These are phyloP conservation scores for Diaporthe vexans DNA, from an alignment of 2,329 filamentous ascomycete genomes.

Conservation along the genomic window DNA sequence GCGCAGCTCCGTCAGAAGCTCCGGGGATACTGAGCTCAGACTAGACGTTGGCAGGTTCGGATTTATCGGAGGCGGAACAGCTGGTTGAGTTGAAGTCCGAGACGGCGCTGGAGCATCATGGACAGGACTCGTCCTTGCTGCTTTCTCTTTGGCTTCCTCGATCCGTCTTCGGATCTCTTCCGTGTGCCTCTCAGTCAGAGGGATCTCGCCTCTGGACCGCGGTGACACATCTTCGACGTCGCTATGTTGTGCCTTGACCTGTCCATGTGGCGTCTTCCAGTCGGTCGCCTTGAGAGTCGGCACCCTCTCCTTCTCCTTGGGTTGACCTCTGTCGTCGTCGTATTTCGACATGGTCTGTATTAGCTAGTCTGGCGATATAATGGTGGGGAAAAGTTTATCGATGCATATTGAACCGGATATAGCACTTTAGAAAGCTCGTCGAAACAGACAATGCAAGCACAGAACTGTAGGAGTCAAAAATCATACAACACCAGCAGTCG, in stretches of 20 bases:
- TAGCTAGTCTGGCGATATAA: background rate
- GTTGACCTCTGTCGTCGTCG: slow-evolving; percentile 27
- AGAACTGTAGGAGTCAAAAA: background rate
- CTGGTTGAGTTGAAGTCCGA: slow-evolving; percentile 1
- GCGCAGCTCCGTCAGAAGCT: slow-evolving; percentile 44
- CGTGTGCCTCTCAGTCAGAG: slow-evolving; percentile 29
- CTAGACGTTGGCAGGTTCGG: slow-evolving; percentile 13
- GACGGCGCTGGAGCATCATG: slow-evolving; percentile 14
- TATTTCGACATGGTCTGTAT: slow-evolving; percentile 38
- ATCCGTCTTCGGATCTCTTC: slow-evolving; percentile 36
- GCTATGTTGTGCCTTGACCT: background rate
- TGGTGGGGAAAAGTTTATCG: slow-evolving; percentile 7
- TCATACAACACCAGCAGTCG: background rate
- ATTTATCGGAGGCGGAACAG: slow-evolving; percentile 6
- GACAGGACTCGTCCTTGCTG: slow-evolving; percentile 16
- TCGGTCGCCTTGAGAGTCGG: slow-evolving; percentile 27
- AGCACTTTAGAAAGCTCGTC: background rate
- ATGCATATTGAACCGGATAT: slow-evolving; percentile 28
- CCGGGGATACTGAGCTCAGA: slow-evolving; percentile 38
- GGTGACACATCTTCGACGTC: slow-evolving; percentile 37
- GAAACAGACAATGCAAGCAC: background rate
- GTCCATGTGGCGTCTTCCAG: slow-evolving; percentile 34
- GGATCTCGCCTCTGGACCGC: slow-evolving; percentile 37
- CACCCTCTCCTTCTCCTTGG: slow-evolving; percentile 25
- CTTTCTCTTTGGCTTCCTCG: slow-evolving; percentile 30